Evolutionary conservation across 768 basidiomycete species (phyloP), one percentile per base, ranked within the genome.

Genomic region (Amanita fuliginea): DNA sequence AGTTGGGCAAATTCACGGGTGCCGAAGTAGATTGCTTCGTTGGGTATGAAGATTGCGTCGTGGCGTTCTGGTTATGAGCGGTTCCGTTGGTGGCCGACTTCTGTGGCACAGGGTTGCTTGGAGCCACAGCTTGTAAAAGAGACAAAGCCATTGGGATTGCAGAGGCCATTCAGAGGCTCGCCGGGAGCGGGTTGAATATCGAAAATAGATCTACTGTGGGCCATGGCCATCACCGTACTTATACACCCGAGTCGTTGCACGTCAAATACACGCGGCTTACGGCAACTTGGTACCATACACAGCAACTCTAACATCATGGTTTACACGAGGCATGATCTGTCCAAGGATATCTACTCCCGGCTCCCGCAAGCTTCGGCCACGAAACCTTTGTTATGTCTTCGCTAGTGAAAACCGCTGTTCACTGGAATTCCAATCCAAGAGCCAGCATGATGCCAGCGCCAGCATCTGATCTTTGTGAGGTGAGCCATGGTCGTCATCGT

Each of bases 131-230:
- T 39, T 65, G 61, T 16, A 76, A 62, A 39, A 75, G 59, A 26
- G 73, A 73, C 36, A 76, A 57, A 18, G 73, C 72, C 44, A 71
- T 58, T 16, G 73, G 71, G 53, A 75, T 67, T 56, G 67, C 63
- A 39, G 70, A 67, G 34, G 73, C 60, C 70, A 75, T 73, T 30
- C 22, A 8, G 41, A 22, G 19, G 33, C 49, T 42, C 41, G 14
- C 41, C 42, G 22, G 34, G 42, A 50, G 41, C 49, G 6, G 49
- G 49, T 43, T 50, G 49, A 43, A 50, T n/a, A 18, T 42, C 37
- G 49, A 50, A 50, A 42, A 50, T 50, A 42, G 49, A 43, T 50
- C 22, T 50, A 36, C 28, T 30, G 18, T 18, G 26, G 32, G 28
- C 40, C 35, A 18, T 24, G 47, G 39, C 47, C 49, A 50, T 50